These are phyloP conservation scores for Sechiopsis laciniata DNA, from an alignment of 306 rosid genomes.

Conservation along the genomic window DNA sequence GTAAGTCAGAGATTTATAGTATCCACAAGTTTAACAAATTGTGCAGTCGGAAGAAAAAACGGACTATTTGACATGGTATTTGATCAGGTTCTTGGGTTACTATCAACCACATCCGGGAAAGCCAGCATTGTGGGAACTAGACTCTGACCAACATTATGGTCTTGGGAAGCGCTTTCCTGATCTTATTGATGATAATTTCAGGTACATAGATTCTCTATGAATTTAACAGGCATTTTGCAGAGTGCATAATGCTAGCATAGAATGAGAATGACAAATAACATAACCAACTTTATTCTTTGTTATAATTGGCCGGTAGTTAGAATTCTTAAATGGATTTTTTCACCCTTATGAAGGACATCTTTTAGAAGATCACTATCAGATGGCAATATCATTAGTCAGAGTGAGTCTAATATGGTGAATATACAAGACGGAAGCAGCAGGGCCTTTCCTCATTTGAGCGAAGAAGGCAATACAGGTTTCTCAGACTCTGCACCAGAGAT, in stretches of 20 bases:
- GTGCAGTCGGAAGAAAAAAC: slow-evolving; percentile 4
- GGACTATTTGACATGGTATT: slow-evolving; percentile 23
- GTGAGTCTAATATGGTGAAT: slow-evolving; percentile 35
- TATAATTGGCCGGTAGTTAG: slow-evolving; percentile 9
- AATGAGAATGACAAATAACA: slow-evolving; percentile 8
- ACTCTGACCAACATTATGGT: slow-evolving; percentile 65
- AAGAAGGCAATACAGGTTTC: slow-evolving; percentile 28
- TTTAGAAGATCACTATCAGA: slow-evolving; percentile 84
- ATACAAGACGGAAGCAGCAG: slow-evolving; percentile 33
- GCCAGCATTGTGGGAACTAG: slow-evolving; percentile 86
- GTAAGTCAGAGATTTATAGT: slow-evolving; percentile 36
- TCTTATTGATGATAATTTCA: slow-evolving; percentile 37
- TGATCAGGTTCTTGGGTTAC: slow-evolving; percentile 81
- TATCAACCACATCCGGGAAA: slow-evolving; percentile 75
- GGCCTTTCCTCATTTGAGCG: slow-evolving; percentile 36
- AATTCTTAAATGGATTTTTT: slow-evolving; percentile 18
- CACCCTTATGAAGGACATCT: slow-evolving; percentile 39
- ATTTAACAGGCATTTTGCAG: neutral
- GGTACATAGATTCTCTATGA: slow-evolving; percentile 35
- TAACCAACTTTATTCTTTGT: neutral
- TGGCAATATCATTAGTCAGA: slow-evolving; percentile 55
- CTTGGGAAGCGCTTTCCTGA: slow-evolving; percentile 38
- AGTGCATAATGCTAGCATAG: neutral
- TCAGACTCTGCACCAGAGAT: slow-evolving; percentile 51
- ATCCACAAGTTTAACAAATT: neutral